Base-by-base conservation (phyloP, 495 filamentous ascomycete genomes). In the Niebla homalea region DNA sequence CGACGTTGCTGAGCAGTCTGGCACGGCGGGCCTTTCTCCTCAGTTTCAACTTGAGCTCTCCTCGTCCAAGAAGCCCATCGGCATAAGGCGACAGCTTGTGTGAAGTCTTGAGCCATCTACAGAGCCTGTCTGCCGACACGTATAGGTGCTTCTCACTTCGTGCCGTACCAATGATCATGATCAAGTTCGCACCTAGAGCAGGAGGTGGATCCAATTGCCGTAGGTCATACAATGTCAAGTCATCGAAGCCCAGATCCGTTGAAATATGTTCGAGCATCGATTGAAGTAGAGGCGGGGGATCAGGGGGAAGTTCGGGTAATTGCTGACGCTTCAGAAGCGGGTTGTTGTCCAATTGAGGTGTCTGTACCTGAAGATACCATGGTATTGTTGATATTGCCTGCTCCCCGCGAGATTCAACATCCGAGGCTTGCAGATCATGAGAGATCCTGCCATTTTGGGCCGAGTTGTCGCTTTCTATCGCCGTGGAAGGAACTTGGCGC, bases 111-210 rank as follows among this genome's bases (percentile, higher is more conserved):
- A 96, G 66, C 85, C 85, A 97, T 49, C 90, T 76, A 52, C 89
- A 88, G 19, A 93, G 72, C 23, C 87, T 79, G 60, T 94, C 89
- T 4, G 92, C 88, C 2, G 89, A 90, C 19, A 93, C 85, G 57
- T 95, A 89, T 22, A 97, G 67, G 69, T 98, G 93, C 49, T 87
- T 89, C 57, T 95, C 86, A 52, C 86, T 90, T 43, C 93, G 81
- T 19, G 90, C 87, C 16, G 87, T 93, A n/a, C 87, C 89, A 53
- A 97, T 70, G 36, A 97, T 63, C 92, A 97, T 97, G 26, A 98
- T 72, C 36, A 94, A 74, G 59, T 88, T 84, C 15, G 87, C 76
- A 7, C 92, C 92, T 35, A 97, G 72, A 0, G 89, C 87, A 1
- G 92, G 79, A 0, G 92, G 84, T 0, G 87, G 89, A 58, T 95